phyloP scores from a whole-genome alignment of 2,329 filamentous ascomycete species.

The Aspergillus sp. region DNA sequence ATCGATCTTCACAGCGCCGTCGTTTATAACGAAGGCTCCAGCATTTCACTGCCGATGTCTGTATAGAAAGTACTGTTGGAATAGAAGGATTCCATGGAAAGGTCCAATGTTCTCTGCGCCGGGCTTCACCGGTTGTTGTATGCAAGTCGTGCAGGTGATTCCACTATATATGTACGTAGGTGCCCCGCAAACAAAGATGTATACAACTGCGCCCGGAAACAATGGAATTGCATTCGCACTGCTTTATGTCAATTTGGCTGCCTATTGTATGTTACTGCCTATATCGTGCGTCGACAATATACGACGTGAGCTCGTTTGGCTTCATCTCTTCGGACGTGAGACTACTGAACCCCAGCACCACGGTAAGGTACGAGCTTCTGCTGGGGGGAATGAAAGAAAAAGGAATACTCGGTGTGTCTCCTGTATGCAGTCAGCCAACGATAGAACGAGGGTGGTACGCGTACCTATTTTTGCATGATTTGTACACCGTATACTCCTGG shows the following conservation, averaged over 20 bases:
- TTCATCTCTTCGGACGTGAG: not conserved
- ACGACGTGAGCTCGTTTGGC: not conserved
- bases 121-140: not conserved
- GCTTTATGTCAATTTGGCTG: not conserved
- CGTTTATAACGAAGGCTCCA: not conserved
- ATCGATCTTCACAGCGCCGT: not conserved
- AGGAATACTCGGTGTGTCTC: not conserved
- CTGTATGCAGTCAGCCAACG: not conserved
- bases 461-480: not conserved
- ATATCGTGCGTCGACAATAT: not conserved
- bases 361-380: not conserved
- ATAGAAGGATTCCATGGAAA: not conserved
- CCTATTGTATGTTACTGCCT: not conserved
- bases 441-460: not conserved
- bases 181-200: too few species aligned
- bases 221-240: not conserved
- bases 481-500: too few species aligned
- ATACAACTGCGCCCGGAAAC: too few species aligned
- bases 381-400: not conserved
- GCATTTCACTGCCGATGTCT: not conserved
- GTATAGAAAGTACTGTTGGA: not conserved
- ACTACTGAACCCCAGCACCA: not conserved
- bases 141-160: too few species aligned
- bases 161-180: not conserved
- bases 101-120: not conserved